A percentile compares a stretch with the other conserved stretches of the same genome.
phyloP scores from a whole-genome alignment of 2,329 filamentous ascomycete species.

The Hymenoscyphus infarciens region DNA sequence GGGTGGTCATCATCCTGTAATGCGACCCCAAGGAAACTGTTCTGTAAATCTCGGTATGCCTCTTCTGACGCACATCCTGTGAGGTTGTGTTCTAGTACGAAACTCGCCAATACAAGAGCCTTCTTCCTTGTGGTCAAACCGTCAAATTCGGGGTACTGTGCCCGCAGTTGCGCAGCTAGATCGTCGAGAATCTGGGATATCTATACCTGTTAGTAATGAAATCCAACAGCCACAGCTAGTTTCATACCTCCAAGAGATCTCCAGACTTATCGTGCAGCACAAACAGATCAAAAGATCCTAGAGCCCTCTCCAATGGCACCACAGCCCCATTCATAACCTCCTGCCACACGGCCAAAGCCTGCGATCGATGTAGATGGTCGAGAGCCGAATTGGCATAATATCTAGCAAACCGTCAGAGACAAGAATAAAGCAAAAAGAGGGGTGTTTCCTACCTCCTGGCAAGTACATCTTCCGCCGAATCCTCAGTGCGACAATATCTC shows the following conservation, averaged over 20 bases:
- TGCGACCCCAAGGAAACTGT: slow-evolving; percentile 83
- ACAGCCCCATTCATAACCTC: slow-evolving; percentile 48
- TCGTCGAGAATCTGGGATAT: slow-evolving; percentile 62
- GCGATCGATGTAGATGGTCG: slow-evolving; percentile 74
- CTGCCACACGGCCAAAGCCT: slow-evolving; percentile 76
- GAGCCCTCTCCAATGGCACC: slow-evolving; percentile 65
- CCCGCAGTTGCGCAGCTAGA: slow-evolving; percentile 55
- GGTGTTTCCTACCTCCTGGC: slow-evolving; percentile 56
- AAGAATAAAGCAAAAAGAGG: neutral
- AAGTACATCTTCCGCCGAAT: slow-evolving; percentile 67
- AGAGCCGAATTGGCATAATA: slow-evolving; percentile 74
- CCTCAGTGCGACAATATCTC: slow-evolving; percentile 54
- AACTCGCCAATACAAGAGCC: slow-evolving; percentile 64
- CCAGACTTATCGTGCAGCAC: slow-evolving; percentile 67
- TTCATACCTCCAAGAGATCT: slow-evolving; percentile 65
- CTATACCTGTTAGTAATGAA: slow-evolving; percentile 38
- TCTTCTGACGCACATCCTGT: slow-evolving; percentile 62
- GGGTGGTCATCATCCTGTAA: slow-evolving; percentile 69
- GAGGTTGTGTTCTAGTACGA: slow-evolving; percentile 65
- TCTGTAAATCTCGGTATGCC: slow-evolving; percentile 75
- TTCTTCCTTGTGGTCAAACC: slow-evolving; percentile 60
- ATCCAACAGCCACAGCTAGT: neutral
- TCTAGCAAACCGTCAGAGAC: slow-evolving; percentile 40
- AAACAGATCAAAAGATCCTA: slow-evolving; percentile 88
- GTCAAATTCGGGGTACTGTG: slow-evolving; percentile 49